Conservation (phyloP, 2,329 filamentous ascomycete species). For the Pyrenophora graminea region DNA sequence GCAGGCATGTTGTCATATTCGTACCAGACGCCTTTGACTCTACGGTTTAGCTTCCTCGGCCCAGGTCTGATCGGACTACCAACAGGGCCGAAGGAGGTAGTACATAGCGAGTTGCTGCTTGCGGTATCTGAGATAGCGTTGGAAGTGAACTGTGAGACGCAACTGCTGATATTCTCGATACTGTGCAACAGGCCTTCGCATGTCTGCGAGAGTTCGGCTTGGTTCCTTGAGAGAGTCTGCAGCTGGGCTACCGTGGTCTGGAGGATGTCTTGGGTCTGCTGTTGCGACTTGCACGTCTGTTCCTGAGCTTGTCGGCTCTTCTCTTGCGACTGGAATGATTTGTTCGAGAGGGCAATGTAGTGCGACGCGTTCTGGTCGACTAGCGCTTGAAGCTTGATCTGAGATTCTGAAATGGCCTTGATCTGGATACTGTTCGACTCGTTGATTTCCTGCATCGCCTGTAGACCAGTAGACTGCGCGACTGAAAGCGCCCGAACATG, state of each 20-base stretch:
- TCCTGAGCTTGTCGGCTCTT: conserved; percentile 32
- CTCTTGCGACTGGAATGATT: conserved; percentile 37
- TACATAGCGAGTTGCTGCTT: conserved; percentile 14
- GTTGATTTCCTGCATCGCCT: conserved; percentile 45
- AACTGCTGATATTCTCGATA: conserved; percentile 28
- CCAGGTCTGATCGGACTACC: conserved; percentile 33
- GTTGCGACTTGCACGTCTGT: conserved; percentile 27
- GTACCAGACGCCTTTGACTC: conserved; percentile 45
- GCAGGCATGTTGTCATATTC: conserved; percentile 36
- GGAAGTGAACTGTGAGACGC: conserved; percentile 21
- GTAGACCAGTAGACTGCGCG: conserved; percentile 40
- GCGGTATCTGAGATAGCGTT: conserved; percentile 22
- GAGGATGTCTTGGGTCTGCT: conserved; percentile 34
- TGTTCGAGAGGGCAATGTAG: conserved; percentile 43
- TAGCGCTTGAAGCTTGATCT: conserved; percentile 36
- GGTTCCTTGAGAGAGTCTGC: conserved; percentile 32
- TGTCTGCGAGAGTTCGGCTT: conserved; percentile 33
- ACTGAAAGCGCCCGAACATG: conserved; percentile 42
- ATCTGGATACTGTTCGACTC: conserved; percentile 43
- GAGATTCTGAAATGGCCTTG: conserved; percentile 38
- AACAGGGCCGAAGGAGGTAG: conserved; percentile 16
- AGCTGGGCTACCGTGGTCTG: conserved; percentile 36
- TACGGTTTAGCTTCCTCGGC: conserved; percentile 40
- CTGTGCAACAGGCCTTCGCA: conserved; percentile 38
- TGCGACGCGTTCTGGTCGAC: conserved; percentile 42